Base-by-base conservation (phyloP, 345 rosid species). In the Trapa bicornis region DNA sequence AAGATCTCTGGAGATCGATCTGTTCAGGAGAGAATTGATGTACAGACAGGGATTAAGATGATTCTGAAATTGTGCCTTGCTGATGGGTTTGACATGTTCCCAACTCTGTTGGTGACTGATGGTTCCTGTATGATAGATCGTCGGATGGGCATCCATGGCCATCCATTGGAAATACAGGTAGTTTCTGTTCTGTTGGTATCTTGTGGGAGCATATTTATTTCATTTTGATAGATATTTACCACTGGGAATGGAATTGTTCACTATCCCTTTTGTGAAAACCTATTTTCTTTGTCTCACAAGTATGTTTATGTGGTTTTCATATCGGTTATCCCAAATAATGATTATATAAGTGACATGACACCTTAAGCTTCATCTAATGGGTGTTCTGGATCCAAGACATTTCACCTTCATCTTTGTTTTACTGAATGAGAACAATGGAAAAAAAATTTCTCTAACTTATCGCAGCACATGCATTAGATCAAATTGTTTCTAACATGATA, bases 61-160 rank as follows among this genome's bases (percentile, higher is more conserved):
- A 92, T 89, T 71, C 77, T 88, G 41, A 85, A 77, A 75, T 77
- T 89, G 9, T 87, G 96, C 75, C 84, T 92, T 67, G 81, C 92
- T 43, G 96, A 87, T 68, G 96, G 95, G 57, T 91, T 91, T 72
- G 97, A 91, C 74, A 89, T 91, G 96, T 91, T 91, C 67, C 97
- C 96, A 2, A 91, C 97, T 3, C 76, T 88, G 56, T 75, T 88
- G 74, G 97, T 91, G 61, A 91, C 94, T 2, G 97, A 92, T 86
- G 96, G 96, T 68, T 86, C 96, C 45, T 92, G 97, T 73, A 92
- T 92, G 97, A 87, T 92, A 75, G 97, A 92, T 77, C 86, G 97
- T 0, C 87, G 92, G 32, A 92, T 89, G 97, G 96, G 97, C 73
- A 87, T 92, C 75, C 97, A 89, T 43, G 97, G 98, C 36, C 98